Base-by-base conservation (phyloP, 257 asterid species). In the Solanum pimpinellifolium region DNA sequence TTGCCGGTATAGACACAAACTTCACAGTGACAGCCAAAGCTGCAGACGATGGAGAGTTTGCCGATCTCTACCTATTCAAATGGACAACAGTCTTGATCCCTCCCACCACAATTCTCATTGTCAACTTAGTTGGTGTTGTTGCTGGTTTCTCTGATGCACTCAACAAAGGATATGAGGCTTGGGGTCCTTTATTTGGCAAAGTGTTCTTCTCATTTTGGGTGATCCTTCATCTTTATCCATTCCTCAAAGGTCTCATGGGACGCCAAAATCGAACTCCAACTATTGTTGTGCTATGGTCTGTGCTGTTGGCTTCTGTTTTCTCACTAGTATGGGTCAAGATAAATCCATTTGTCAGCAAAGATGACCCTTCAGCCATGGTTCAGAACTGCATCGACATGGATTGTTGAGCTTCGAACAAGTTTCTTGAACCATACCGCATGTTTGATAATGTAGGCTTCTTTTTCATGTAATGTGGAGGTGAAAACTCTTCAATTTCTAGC, bases 61-160 rank as follows among this genome's bases (percentile, higher is more conserved):
- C 97, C 0, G 99, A 97, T 23, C 99, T 97, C 41, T 97, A 97
- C 86, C 6, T 95, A 2, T 42, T 97, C 91, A 97, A 97, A 85
- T 97, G 99, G 99, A 97, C 99, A 44, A 97, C 99, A 2, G 98
- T 95, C 47, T 83, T 97, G 90, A 97, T 97, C 90, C 99, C 99
- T 44, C 99, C 99, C 3, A 95, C 98, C 2, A 94, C 97, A 31
- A 94, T 95, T 60, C 97, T 97, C 41, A 80, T 97, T 27, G 59
- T 97, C 25, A 97, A 97, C 92, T 29, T 95, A 83, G 99, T 95
- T 29, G 99, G 99, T 3, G 98, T 97, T 4, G 98, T 96, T 35
- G 99, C 99, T 1, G 99, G 99, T 33, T 94, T 95, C 69, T 95
- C 99, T 0, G 99, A 95, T 66, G 99, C 99, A 2, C 90, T 97